A percentile compares a stretch with the other conserved stretches of the same genome.
Evolutionary conservation across 2,329 filamentous ascomycete species (phyloP).

Genomic region (Neurospora sp.): DNA sequence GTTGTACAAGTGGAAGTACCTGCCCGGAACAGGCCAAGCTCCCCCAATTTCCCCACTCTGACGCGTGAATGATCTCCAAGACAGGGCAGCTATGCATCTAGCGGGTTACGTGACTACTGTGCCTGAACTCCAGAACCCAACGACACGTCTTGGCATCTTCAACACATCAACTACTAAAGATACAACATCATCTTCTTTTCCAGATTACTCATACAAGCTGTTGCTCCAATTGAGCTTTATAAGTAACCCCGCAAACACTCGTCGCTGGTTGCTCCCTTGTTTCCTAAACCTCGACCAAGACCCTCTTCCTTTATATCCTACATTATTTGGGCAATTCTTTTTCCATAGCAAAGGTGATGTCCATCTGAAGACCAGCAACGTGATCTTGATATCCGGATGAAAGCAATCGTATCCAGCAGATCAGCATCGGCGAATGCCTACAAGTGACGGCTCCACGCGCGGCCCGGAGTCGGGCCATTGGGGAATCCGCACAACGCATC

Average conservation of each 20-base stretch:
- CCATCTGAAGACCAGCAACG: not conserved
- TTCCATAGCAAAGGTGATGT: not conserved
- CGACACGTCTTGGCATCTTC: not conserved
- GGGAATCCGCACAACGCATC: not conserved
- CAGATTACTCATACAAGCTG: not conserved
- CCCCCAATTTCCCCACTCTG: not conserved
- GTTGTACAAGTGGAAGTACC: not conserved
- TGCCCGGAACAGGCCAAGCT: not conserved
- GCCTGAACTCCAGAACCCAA: not conserved
- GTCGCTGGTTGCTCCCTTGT: not conserved
- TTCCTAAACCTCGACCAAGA: not conserved
- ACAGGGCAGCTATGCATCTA: not conserved
- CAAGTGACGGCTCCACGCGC: not conserved
- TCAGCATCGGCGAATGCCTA: not conserved
- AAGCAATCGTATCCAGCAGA: not conserved
- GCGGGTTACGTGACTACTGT: not conserved
- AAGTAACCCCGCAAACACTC: not conserved
- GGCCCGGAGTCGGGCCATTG: not conserved
- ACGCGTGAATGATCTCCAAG: not conserved
- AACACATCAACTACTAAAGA: not conserved
- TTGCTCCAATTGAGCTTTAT: not conserved
- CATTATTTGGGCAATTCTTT: not conserved
- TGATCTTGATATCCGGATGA: not conserved
- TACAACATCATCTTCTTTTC: not conserved
- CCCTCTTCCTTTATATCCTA: not conserved